phyloP scores from a whole-genome alignment of 2,329 filamentous ascomycete species.

The Pestalotiopsis sp. region DNA sequence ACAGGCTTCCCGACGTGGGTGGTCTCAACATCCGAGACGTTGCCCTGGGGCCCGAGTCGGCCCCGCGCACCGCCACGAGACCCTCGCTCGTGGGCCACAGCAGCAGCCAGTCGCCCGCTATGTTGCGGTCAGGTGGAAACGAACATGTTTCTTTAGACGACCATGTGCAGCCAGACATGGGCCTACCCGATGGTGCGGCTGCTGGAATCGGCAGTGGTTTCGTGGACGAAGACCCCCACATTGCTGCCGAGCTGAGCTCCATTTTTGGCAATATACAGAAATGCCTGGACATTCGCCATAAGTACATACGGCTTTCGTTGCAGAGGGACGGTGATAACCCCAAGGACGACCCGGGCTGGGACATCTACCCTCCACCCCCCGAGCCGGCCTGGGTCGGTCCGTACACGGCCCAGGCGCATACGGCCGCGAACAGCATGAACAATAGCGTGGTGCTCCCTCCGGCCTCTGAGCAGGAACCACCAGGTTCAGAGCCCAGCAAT shows the following conservation, averaged over 20 bases:
- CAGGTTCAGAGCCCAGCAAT: conserved; percentile 29
- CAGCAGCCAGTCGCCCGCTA: conserved; percentile 14
- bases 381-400: conserved; percentile 80
- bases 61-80: conserved; percentile 33
- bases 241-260: conserved; percentile 79
- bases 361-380: conserved; percentile 87
- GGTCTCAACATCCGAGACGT: conserved; percentile 20
- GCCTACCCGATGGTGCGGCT: conserved; percentile 59
- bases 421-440: conserved; percentile 35
- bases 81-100: conserved; percentile 27
- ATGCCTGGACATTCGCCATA: conserved; percentile 83
- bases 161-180: conserved; percentile 25
- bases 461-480: conserved; percentile 29
- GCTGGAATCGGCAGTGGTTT: conserved; percentile 67
- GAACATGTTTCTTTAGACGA: conserved; percentile 16
- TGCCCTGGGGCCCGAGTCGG: conserved; percentile 10
- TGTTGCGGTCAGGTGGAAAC: conserved; percentile 16
- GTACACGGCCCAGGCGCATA: conserved; percentile 42
- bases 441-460: conserved; percentile 45
- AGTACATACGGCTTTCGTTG: conserved; percentile 83
- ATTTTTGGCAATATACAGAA: conserved; percentile 92
- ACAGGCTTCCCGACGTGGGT: conserved; percentile 28
- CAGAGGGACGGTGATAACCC: conserved; percentile 86
- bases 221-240: conserved; percentile 73
- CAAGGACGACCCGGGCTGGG: conserved; percentile 80